phyloP scores from a whole-genome alignment of 169 alveolate species.

The Plasmodium gaboni region DNA sequence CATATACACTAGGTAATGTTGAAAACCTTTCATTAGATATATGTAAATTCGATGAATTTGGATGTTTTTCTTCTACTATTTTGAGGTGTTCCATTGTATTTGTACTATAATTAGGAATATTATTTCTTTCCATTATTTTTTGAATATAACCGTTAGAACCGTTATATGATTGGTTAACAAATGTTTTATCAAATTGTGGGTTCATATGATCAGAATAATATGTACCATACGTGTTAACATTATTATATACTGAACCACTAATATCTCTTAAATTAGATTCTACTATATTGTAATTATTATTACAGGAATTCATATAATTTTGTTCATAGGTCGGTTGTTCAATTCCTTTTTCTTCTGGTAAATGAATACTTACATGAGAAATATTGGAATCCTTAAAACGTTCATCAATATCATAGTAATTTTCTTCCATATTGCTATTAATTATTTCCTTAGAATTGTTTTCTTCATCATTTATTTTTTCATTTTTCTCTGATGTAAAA shows the following conservation, averaged over 20 bases:
- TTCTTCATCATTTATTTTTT: conserved; percentile 3
- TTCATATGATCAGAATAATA: conserved; percentile 21
- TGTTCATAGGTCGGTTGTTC: conserved; percentile 17
- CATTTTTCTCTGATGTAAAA: not conserved
- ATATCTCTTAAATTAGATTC: conserved; percentile 3
- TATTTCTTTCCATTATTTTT: not conserved
- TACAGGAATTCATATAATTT: conserved; percentile 2
- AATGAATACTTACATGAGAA: conserved; percentile 45
- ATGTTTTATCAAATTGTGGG: conserved; percentile 7
- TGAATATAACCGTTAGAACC: conserved; percentile 4
- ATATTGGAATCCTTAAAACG: conserved; percentile 8
- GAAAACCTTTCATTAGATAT: conserved; percentile 40
- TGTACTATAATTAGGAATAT: conserved; percentile 2
- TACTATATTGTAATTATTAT: conserved; percentile 9
- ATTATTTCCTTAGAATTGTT: not conserved
- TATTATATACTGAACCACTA: not conserved
- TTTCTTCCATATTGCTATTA: conserved; percentile 14
- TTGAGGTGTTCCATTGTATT: conserved; percentile 20
- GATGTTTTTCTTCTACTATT: conserved; percentile 5
- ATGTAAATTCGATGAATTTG: conserved; percentile 43
- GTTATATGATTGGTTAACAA: conserved; percentile 24
- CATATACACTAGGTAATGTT: conserved; percentile 23
- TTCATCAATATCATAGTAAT: conserved; percentile 30
- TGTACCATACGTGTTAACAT: not conserved
- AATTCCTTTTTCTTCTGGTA: conserved; percentile 19